Conservation (phyloP, 2,329 filamentous ascomycete species). For the Fusarium buxicola region DNA sequence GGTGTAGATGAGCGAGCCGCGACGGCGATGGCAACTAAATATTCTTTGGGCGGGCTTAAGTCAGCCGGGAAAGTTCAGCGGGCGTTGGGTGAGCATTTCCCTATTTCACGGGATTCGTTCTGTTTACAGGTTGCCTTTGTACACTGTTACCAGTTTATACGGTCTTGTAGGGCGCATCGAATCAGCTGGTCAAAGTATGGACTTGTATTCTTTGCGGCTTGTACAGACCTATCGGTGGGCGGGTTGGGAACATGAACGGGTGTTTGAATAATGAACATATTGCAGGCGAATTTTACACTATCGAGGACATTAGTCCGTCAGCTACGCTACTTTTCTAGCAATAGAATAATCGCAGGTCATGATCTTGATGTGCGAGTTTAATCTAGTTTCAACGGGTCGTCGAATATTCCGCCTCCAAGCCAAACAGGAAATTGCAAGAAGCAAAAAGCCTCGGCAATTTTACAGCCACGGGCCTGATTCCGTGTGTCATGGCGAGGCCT, state of each 20-base stretch:
- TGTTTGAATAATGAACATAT: conserved; percentile 19
- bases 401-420: conserved; percentile 3
- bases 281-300: conserved; percentile 54
- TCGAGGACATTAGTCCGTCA: conserved; percentile 59
- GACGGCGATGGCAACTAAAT: conserved; percentile 18
- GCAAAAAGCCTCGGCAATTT: conserved; percentile 37
- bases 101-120: conserved; percentile 5
- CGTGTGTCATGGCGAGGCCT: conserved; percentile 16
- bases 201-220: conserved; percentile 23
- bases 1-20: conserved; percentile 35
- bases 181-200: conserved; percentile 27
- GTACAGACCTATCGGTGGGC: conserved; percentile 9
- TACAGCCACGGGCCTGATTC: conserved; percentile 8
- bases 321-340: too few species aligned
- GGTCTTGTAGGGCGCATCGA: conserved; percentile 29
- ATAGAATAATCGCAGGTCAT: too few species aligned
- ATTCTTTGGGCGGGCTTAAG: conserved; percentile 21
- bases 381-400: conserved; percentile 10
- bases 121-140: conserved; percentile 22
- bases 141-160: conserved; percentile 14
- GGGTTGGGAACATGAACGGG: not conserved
- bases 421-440: conserved; percentile 16
- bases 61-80: conserved; percentile 32
- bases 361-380: too few species aligned
- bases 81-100: conserved; percentile 38